Percentiles rank a stretch among this genome's conserved stretches.
phyloP scores from a whole-genome alignment of 495 filamentous ascomycete genomes.

The Penicillium malachiteum region DNA sequence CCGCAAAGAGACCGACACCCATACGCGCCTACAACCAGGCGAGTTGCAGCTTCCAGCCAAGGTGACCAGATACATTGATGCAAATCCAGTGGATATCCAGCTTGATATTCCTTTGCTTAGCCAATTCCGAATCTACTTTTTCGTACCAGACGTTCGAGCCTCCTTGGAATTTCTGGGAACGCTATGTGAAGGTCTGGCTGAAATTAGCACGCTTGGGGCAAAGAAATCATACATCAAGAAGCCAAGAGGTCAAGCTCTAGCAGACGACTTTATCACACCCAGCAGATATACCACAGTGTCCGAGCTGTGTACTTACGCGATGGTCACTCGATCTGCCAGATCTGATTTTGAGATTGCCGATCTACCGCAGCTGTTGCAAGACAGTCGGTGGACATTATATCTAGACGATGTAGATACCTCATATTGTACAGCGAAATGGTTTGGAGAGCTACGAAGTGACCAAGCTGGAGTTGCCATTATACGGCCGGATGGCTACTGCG shows the following conservation, averaged over 20 bases:
- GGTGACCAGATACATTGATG: conserved; percentile 66
- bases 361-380: conserved; percentile 54
- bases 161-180: conserved; percentile 52
- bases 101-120: conserved; percentile 69
- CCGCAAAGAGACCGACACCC: conserved; percentile 15
- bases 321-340: conserved; percentile 56
- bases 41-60: conserved; percentile 61
- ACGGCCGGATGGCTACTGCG: conserved; percentile 68
- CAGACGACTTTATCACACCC: conserved; percentile 57
- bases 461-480: conserved; percentile 60
- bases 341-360: conserved; percentile 59
- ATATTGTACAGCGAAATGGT: conserved; percentile 61
- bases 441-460: conserved; percentile 49
- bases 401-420: conserved; percentile 57
- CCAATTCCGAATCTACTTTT: conserved; percentile 67
- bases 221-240: conserved; percentile 53
- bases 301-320: conserved; percentile 57
- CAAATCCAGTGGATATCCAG: conserved; percentile 69
- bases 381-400: conserved; percentile 68
- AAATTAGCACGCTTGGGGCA: conserved; percentile 40
- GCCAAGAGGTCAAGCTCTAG: conserved; percentile 45
- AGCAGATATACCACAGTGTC: conserved; percentile 61
- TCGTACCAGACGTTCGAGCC: conserved; percentile 55
- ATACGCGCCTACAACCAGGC: conserved; percentile 46
- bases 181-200: conserved; percentile 46